These are phyloP conservation scores for Penicillium daleae DNA, from an alignment of 495 filamentous ascomycete genomes.

Conservation along the genomic window DNA sequence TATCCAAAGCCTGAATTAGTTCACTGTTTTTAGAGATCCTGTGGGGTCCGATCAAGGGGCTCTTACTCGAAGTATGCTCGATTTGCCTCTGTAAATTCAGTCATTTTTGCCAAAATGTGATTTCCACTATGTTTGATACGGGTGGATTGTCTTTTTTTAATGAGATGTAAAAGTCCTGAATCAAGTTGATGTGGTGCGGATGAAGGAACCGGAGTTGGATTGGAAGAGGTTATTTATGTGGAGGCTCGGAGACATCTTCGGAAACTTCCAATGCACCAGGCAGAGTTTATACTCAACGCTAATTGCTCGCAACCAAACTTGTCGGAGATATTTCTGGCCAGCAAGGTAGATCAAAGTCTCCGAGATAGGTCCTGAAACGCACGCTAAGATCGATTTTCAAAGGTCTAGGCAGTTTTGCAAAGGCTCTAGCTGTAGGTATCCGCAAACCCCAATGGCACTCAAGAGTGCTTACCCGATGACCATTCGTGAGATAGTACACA, in stretches of 20 bases:
- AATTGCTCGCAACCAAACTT: background rate
- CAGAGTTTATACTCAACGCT: background rate
- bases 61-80: constrained; percentile 57
- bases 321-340: constrained; percentile 16
- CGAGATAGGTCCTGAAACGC: background rate
- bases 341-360: constrained; percentile 2
- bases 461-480: too few relatives aligned
- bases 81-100: constrained; percentile 54
- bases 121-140: background rate
- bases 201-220: background rate
- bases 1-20: constrained; percentile 17
- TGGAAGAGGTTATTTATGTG: constrained; percentile 15
- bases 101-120: constrained; percentile 29
- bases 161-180: background rate
- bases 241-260: constrained; percentile 32
- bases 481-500: too few relatives aligned
- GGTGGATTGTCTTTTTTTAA: background rate
- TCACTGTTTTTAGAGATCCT: too few relatives aligned
- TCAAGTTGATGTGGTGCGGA: background rate
- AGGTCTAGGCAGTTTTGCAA: background rate
- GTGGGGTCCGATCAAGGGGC: background rate
- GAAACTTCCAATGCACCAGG: constrained; percentile 21
- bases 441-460: too few relatives aligned
- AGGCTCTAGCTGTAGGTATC: background rate
- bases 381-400: background rate